These are phyloP conservation scores for Naganishia sp. DNA, from an alignment of 1,284 basidiomycete genomes.

Conservation along the genomic window DNA sequence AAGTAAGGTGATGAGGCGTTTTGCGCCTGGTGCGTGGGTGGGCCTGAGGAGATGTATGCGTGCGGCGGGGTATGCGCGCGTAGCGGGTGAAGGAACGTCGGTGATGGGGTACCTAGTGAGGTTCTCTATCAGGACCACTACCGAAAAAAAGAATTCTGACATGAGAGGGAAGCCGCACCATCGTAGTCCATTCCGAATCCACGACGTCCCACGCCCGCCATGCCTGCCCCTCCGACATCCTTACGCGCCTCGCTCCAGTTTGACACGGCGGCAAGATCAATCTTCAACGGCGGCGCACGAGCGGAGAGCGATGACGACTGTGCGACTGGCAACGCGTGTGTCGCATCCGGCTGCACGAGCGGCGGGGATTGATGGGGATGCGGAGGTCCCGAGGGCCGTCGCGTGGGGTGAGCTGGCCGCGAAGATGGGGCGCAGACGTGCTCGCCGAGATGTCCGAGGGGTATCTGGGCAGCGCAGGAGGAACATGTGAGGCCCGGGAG, in stretches of 20 bases:
- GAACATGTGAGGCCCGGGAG: constrained; percentile 80
- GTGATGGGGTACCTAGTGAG: constrained; percentile 8
- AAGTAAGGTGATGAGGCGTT: constrained; percentile 23
- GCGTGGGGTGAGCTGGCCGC: constrained; percentile 35
- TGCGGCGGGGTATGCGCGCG: constrained; percentile 7
- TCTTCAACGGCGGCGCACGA: constrained; percentile 10
- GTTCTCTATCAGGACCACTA: constrained; percentile 25
- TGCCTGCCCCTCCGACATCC: constrained; percentile 63
- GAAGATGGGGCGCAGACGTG: constrained; percentile 63
- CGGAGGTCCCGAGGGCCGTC: constrained; percentile 37
- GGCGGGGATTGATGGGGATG: no score
- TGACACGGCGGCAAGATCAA: constrained; percentile 25
- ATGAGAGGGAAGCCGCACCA: neutral
- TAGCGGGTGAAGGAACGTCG: constrained; percentile 5
- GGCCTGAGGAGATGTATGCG: neutral
- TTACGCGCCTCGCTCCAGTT: constrained; percentile 11
- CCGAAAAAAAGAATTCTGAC: neutral
- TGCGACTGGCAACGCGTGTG: constrained; percentile 42
- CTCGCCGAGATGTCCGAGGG: constrained; percentile 68
- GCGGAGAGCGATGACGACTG: constrained; percentile 33
- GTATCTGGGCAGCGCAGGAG: constrained; percentile 67
- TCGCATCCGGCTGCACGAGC: no score
- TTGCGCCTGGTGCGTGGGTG: neutral
- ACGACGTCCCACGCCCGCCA: constrained; percentile 83
- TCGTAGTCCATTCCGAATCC: constrained; percentile 64